Percentiles rank a stretch among this genome's conserved stretches.
Evolutionary conservation across 345 rosid species (phyloP).

Genomic region (Garcia nutans): DNA sequence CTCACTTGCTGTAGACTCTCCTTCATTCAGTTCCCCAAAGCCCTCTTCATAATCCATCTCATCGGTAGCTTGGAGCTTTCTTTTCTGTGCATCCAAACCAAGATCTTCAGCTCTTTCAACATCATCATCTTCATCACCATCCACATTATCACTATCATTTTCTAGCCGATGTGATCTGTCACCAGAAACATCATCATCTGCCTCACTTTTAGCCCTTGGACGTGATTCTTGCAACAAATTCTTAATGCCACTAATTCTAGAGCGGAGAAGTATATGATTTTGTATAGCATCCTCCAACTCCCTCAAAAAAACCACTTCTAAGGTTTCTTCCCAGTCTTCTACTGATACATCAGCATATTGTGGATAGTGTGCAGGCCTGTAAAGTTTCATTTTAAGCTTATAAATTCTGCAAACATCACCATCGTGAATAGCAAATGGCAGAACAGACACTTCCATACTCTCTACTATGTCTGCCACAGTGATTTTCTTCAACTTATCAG

Average conservation of each 20-base stretch:
- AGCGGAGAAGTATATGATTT: conserved; percentile 60
- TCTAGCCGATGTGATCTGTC: conserved; percentile 31
- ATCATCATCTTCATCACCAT: conserved; percentile 40
- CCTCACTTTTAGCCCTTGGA: conserved; percentile 42
- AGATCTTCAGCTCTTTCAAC: conserved; percentile 70
- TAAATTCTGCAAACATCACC: conserved; percentile 52
- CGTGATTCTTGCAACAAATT: conserved; percentile 34
- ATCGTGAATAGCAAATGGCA: conserved; percentile 46
- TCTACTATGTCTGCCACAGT: conserved; percentile 74
- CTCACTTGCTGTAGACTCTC: conserved; percentile 16
- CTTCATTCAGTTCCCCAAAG: conserved; percentile 42
- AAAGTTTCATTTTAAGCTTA: conserved; percentile 77
- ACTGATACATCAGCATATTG: conserved; percentile 42
- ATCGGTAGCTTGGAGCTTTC: conserved; percentile 52
- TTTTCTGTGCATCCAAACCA: conserved; percentile 74
- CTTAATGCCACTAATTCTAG: conserved; percentile 70
- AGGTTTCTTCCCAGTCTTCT: conserved; percentile 63
- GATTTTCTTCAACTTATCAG: conserved; percentile 76
- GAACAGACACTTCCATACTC: conserved; percentile 62
- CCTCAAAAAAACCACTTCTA: conserved; percentile 55
- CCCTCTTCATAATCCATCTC: conserved; percentile 79
- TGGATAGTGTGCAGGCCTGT: conserved; percentile 57
- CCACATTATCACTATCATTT: conserved; percentile 34
- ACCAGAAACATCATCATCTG: conserved; percentile 48
- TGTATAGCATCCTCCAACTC: conserved; percentile 90